Conservation (phyloP, 2,329 filamentous ascomycete genomes). For the Xylaria sp. region DNA sequence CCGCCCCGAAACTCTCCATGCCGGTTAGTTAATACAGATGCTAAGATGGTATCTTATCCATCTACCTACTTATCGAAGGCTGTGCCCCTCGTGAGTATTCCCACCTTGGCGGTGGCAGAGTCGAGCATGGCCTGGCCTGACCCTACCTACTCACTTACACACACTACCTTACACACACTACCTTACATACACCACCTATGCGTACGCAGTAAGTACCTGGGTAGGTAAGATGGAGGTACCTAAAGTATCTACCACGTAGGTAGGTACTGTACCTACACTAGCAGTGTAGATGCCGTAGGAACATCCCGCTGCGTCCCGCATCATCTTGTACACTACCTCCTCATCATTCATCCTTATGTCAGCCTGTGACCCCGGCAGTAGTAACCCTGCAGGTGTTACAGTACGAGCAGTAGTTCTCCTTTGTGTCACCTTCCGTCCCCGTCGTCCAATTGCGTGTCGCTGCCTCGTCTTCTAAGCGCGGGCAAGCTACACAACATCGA, state of each 20-base stretch:
- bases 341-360: constrained; percentile 9
- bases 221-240: too few species aligned
- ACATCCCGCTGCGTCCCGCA: constrained; percentile 7
- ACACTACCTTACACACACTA: too few species aligned
- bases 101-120: constrained; percentile 20
- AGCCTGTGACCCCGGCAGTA: constrained; percentile 6
- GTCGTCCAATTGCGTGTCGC: constrained; percentile 12
- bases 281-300: neutral
- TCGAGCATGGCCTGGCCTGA: neutral
- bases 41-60: too few species aligned
- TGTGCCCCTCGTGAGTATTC: constrained; percentile 9
- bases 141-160: neutral
- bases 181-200: too few species aligned
- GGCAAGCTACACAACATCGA: constrained; percentile 6
- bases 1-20: too few species aligned
- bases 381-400: constrained; percentile 14
- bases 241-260: too few species aligned
- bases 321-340: constrained; percentile 5
- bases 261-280: too few species aligned
- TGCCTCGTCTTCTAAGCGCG: constrained; percentile 28
- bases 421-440: constrained; percentile 28
- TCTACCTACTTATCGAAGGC: constrained; percentile 2
- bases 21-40: neutral
- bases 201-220: neutral
- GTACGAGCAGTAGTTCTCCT: constrained; percentile 3